A percentile compares a stretch with the other conserved stretches of the same genome.
Conservation (phyloP, 2,329 filamentous ascomycete species). For the Colletotrichum cuscutae region DNA sequence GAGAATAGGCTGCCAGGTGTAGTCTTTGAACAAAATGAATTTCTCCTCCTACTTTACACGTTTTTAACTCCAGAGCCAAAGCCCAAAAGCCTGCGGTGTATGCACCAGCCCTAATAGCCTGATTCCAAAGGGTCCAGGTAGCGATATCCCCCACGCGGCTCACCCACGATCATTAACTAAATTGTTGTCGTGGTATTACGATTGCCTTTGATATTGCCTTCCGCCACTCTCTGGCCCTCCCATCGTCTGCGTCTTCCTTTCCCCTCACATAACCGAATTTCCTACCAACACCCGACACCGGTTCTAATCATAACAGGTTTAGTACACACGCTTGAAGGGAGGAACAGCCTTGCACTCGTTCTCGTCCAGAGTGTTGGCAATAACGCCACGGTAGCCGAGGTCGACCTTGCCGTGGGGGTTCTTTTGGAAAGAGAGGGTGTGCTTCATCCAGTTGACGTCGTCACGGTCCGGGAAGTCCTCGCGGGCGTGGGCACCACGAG, state of each 20-base stretch:
- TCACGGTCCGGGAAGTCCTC: constrained; percentile 97
- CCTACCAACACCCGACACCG: constrained; percentile 27
- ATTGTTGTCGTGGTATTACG: constrained; percentile 30
- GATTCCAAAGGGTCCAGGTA: constrained; percentile 14
- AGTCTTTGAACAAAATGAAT: constrained; percentile 34
- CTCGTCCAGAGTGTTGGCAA: constrained; percentile 87
- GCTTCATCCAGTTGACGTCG: constrained; percentile 99
- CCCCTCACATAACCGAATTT: constrained; percentile 3
- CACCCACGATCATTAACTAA: constrained; percentile 27
- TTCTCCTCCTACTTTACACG: constrained; percentile 34
- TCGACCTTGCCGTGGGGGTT: constrained; percentile 88
- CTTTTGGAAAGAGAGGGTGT: constrained; percentile 97
- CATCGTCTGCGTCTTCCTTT: neutral
- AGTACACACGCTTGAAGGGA: constrained; percentile 95
- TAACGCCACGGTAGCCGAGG: constrained; percentile 86
- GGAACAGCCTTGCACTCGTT: constrained; percentile 95
- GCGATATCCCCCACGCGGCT: constrained; percentile 9
- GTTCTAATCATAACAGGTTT: constrained; percentile 48
- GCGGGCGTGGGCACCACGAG: constrained; percentile 94
- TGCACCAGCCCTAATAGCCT: constrained; percentile 24
- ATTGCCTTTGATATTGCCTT: constrained; percentile 11
- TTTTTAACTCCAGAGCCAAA: constrained; percentile 35
- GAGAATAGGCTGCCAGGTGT: neutral
- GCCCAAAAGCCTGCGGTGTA: constrained; percentile 29
- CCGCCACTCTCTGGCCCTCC: neutral